A percentile compares a stretch with the other conserved stretches of the same genome.
Evolutionary conservation across 2,329 filamentous ascomycete species (phyloP).

Genomic region (Penicillium italicum): DNA sequence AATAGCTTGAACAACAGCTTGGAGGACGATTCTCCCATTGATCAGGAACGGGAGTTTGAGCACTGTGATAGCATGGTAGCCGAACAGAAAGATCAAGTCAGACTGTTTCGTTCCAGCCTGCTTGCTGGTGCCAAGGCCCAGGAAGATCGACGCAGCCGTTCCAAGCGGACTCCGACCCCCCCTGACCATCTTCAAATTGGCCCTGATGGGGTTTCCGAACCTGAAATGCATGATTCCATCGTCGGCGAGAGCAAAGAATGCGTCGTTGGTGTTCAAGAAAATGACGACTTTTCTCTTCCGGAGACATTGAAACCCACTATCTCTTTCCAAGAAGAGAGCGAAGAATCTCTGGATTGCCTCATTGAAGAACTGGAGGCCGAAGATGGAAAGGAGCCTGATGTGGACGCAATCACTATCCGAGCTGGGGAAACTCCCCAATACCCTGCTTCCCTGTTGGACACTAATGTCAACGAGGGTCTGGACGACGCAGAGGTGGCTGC

Average conservation of each 20-base stretch:
- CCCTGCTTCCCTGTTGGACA: conserved; percentile 73
- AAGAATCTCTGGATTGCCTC: conserved; percentile 79
- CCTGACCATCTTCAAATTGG: background rate
- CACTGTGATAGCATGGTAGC: background rate
- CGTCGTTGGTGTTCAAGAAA: background rate
- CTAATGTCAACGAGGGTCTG: conserved; percentile 68
- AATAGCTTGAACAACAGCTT: background rate
- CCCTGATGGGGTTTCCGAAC: background rate
- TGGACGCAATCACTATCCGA: conserved; percentile 56
- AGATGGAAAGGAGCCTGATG: conserved; percentile 65
- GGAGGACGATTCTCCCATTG: background rate
- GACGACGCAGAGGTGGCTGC: conserved; percentile 64
- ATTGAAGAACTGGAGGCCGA: conserved; percentile 84
- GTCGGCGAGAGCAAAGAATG: background rate
- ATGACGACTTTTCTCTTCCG: background rate
- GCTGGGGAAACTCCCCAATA: conserved; percentile 56
- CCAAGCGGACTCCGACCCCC: too few relatives aligned
- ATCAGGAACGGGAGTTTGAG: background rate
- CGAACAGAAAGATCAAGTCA: background rate
- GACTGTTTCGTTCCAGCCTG: background rate
- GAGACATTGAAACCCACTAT: background rate
- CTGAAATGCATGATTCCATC: background rate
- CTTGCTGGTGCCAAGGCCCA: background rate
- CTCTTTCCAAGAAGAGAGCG: conserved; percentile 29
- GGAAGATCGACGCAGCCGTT: background rate